These are phyloP conservation scores for Thymus mandschuricus DNA, from an alignment of 257 asterid species.

Conservation along the genomic window DNA sequence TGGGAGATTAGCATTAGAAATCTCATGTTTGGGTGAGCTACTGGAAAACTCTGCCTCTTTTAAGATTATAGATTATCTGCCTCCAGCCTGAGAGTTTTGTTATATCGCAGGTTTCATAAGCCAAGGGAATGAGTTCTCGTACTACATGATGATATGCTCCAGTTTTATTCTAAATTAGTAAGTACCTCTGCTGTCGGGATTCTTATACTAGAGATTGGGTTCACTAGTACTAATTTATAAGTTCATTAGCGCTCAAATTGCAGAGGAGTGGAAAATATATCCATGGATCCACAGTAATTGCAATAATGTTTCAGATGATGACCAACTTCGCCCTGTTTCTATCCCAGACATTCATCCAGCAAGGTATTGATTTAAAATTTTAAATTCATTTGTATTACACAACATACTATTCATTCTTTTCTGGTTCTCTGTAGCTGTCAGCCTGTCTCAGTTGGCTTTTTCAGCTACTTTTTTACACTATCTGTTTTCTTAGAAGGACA, in stretches of 20 bases:
- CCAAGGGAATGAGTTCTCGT: slow-evolving; percentile 98
- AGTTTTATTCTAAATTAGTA: slow-evolving; percentile 93
- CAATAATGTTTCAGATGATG: slow-evolving; percentile 83
- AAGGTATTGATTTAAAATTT: slow-evolving; percentile 53
- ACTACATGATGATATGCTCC: slow-evolving; percentile 99
- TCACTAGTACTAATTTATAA: slow-evolving; percentile 32
- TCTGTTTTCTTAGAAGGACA: slow-evolving; percentile 8
- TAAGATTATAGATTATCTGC: slow-evolving; percentile 8
- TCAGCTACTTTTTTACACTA: slow-evolving; percentile 5
- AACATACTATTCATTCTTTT: slow-evolving; percentile 1
- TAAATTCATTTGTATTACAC: background rate
- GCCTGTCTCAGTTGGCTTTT: slow-evolving; percentile 14
- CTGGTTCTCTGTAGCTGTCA: slow-evolving; percentile 19
- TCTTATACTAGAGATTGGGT: slow-evolving; percentile 24
- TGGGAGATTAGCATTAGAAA: slow-evolving; percentile 96
- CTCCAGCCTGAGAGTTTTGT: slow-evolving; percentile 24
- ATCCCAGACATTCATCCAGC: slow-evolving; percentile 98
- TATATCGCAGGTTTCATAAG: slow-evolving; percentile 74
- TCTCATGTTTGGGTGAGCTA: slow-evolving; percentile 81
- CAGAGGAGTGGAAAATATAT: slow-evolving; percentile 92
- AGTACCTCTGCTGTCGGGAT: slow-evolving; percentile 34
- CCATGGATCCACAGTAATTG: slow-evolving; percentile 99
- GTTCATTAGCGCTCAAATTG: slow-evolving; percentile 55
- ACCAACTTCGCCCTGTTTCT: slow-evolving; percentile 89
- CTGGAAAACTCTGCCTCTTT: slow-evolving; percentile 10